Evolutionary conservation across 805 yeast genomes (phyloP).

Genomic region (Saccharomyces mikatae): DNA sequence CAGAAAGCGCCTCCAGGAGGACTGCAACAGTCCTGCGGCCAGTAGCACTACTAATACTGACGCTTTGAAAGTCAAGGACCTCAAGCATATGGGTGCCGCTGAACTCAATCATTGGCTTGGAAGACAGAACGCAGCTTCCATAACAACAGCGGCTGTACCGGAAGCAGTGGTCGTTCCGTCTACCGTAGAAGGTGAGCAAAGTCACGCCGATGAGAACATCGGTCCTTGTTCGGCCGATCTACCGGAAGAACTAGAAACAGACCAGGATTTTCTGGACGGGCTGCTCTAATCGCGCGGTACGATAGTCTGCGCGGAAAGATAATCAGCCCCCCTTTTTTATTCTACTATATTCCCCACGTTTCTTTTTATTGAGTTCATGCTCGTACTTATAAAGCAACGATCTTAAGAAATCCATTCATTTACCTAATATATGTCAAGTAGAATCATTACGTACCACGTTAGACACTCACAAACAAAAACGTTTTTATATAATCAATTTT

Average conservation of each 20-base stretch:
- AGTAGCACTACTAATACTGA: not conserved
- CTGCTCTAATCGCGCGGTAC: conserved; percentile 10
- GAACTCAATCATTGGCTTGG: conserved; percentile 16
- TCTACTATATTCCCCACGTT: not conserved
- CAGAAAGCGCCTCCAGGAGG: conserved; percentile 2
- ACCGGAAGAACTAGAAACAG: conserved; percentile 17
- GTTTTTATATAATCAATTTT: not conserved
- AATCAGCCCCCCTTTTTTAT: not conserved
- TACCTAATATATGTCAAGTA: not conserved
- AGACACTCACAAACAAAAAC: not conserved
- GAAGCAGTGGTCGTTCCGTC: not conserved
- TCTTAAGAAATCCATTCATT: not conserved
- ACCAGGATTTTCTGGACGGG: conserved; percentile 23
- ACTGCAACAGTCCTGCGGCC: not conserved
- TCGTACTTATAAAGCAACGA: not conserved
- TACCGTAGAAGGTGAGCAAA: not conserved
- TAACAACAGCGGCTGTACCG: not conserved
- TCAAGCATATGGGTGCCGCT: conserved; percentile 16
- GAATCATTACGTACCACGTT: not conserved
- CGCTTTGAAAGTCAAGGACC: conserved; percentile 12
- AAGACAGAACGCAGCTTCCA: not conserved
- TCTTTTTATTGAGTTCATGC: not conserved
- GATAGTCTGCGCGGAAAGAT: conserved; percentile 2
- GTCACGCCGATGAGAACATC: not conserved
- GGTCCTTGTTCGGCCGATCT: conserved; percentile 5